These are phyloP conservation scores for Xylaria grammica DNA, from an alignment of 495 filamentous ascomycete genomes.

Conservation along the genomic window DNA sequence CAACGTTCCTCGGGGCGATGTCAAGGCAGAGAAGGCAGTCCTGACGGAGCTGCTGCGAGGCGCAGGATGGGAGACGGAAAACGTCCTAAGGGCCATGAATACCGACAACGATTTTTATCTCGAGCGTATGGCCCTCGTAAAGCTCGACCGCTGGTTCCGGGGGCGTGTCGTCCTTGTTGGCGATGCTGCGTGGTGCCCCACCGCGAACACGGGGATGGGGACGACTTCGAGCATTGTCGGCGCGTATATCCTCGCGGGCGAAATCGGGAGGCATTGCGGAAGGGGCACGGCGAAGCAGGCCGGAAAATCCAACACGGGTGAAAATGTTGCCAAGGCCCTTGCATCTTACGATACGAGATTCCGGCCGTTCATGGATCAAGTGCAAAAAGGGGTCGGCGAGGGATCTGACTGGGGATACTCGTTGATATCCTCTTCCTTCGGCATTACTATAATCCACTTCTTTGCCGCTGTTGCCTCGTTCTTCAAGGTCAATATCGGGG, in stretches of 20 bases:
- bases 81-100: conserved; percentile 46
- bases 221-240: conserved; percentile 53
- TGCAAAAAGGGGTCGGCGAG: conserved; percentile 40
- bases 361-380: conserved; percentile 48
- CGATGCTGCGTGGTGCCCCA: conserved; percentile 58
- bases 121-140: conserved; percentile 50
- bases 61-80: conserved; percentile 51
- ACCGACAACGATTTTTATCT: conserved; percentile 55
- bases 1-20: conserved; percentile 35
- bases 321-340: conserved; percentile 25
- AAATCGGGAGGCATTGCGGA: conserved; percentile 46
- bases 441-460: conserved; percentile 37
- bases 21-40: conserved; percentile 46
- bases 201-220: conserved; percentile 55
- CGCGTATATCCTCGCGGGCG: conserved; percentile 59
- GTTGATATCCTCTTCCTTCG: conserved; percentile 37
- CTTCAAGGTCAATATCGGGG: conserved; percentile 43
- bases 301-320: not conserved
- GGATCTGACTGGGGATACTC: conserved; percentile 6
- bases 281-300: not conserved
- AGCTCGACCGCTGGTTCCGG: conserved; percentile 43
- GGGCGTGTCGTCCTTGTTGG: conserved; percentile 54
- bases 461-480: conserved; percentile 39
- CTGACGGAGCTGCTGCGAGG: conserved; percentile 43
- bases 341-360: conserved; percentile 47